Conservation (phyloP, 352 stramenopile species). For the Blastocystis sp. region DNA sequence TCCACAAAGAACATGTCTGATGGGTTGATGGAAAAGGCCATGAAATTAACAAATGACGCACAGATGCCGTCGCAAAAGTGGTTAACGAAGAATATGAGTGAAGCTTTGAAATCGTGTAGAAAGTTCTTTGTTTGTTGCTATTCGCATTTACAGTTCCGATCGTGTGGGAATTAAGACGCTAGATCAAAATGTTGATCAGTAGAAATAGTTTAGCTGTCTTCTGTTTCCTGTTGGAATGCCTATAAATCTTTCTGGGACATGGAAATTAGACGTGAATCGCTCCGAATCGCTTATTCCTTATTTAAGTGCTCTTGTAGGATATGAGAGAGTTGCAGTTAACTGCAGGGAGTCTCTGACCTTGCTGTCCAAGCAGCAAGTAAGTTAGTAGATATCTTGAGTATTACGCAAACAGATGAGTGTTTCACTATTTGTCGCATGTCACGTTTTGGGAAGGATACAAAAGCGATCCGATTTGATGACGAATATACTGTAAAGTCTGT, state of each 20-base stretch:
- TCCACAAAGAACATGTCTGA: background rate
- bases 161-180: background rate
- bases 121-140: background rate
- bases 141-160: background rate
- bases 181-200: background rate
- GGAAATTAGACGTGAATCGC: conserved; percentile 36
- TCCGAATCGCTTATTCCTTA: conserved; percentile 50
- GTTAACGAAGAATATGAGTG: conserved; percentile 45
- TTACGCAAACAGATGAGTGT: conserved; percentile 43
- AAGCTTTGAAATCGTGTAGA: conserved; percentile 41
- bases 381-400: conserved; percentile 39
- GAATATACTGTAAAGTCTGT: conserved; percentile 55
- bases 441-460: conserved; percentile 50
- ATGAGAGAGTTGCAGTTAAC: background rate
- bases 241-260: conserved; percentile 35
- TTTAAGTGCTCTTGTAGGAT: conserved; percentile 26
- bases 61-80: conserved; percentile 4
- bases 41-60: background rate
- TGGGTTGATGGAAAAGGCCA: background rate
- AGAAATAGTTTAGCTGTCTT: no score
- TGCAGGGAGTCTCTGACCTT: conserved; percentile 39
- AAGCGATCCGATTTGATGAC: background rate
- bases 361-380: conserved; percentile 41
- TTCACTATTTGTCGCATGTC: conserved; percentile 58
- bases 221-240: background rate